Evolutionary conservation across 495 filamentous ascomycete genomes (phyloP).

Genomic region (Penicillium robsamsonii): DNA sequence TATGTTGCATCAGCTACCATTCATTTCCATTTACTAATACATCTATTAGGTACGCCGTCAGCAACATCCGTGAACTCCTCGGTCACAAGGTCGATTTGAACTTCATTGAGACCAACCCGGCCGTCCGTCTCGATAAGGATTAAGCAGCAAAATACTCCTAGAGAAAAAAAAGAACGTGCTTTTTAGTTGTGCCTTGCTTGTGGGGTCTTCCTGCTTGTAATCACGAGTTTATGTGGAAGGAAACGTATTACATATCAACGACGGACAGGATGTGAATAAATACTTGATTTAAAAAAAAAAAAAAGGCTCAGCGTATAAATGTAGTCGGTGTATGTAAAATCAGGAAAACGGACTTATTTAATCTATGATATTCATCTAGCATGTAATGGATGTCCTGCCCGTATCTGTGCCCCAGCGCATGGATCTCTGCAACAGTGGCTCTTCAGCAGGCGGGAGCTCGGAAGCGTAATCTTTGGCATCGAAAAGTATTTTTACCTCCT

Average conservation of each 20-base stretch:
- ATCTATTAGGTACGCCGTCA: conserved; percentile 63
- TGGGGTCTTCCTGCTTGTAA: conserved; percentile 13
- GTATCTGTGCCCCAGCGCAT: conserved; percentile 92
- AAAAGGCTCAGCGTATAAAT: background rate
- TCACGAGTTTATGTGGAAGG: conserved; percentile 30
- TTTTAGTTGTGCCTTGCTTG: conserved; percentile 25
- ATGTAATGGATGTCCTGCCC: conserved; percentile 65
- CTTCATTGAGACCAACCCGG: conserved; percentile 80
- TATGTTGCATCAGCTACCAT: conserved; percentile 33
- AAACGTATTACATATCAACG: conserved; percentile 30
- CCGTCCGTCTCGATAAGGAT: conserved; percentile 74
- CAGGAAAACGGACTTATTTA: background rate
- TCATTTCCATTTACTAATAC: conserved; percentile 9
- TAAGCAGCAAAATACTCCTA: conserved; percentile 37
- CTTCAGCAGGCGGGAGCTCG: conserved; percentile 71
- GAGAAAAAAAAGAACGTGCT: conserved; percentile 24
- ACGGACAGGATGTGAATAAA: conserved; percentile 31
- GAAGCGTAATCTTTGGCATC: conserved; percentile 42
- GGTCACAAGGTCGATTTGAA: conserved; percentile 82
- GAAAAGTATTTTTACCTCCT: conserved; percentile 38
- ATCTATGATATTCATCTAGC: background rate
- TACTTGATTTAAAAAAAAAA: background rate
- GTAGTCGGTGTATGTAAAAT: background rate
- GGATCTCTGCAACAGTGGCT: conserved; percentile 71
- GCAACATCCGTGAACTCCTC: conserved; percentile 80